Evolutionary conservation across 75 land plant genomes (phyloP), one percentile per base, ranked within the genome.

Genomic region (Isoetes taiwanensis): DNA sequence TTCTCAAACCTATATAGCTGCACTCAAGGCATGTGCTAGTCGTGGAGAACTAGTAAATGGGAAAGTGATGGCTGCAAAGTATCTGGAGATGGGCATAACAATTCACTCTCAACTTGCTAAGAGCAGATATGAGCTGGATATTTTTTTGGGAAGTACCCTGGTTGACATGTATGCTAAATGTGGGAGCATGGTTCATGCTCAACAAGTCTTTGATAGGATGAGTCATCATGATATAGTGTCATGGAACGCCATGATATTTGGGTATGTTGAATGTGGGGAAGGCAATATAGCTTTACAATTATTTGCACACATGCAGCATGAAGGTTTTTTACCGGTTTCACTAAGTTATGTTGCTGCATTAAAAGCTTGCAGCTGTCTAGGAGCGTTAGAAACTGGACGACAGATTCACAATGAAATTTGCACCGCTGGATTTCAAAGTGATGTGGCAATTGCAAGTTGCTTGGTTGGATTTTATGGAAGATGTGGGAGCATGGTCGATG

Each of bases 401-500:
- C 2, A 11, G 21, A 30, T 57, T 11, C 59, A 32, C 26, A 16
- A 34, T 34, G 37, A 57, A 2, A 30, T 57, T 27, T 31, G 38
- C 16, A 5, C 8, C 10, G 16, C 2, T 1, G n/a, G 26, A 5
- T 57, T n/a, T n/a, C 2, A 30, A 34, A 34, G 37, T n/a, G 59
- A 57, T 9, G 14, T 31, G 31, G 11, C 37, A n/a, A 2, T 57
- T 1, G 59, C 32, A 2, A 57, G 34, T 57, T 32, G n/a, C 5
- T 21, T 57, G 30, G 19, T 57, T 8, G 59, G 34, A 24, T 32
- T 57, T 34, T 57, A 32, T 32, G 33, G 32, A 9, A 57, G 34
- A 34, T 57, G 59, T 32, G 59, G 59, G 17, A 12, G 32, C 30
- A 28, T 57, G 26, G 3, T 3, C 3, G 59, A 57, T 32, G 59